A percentile compares a stretch with the other conserved stretches of the same genome.
Evolutionary conservation across 768 basidiomycete species (phyloP).

Genomic region (Sarcodon aspratus): DNA sequence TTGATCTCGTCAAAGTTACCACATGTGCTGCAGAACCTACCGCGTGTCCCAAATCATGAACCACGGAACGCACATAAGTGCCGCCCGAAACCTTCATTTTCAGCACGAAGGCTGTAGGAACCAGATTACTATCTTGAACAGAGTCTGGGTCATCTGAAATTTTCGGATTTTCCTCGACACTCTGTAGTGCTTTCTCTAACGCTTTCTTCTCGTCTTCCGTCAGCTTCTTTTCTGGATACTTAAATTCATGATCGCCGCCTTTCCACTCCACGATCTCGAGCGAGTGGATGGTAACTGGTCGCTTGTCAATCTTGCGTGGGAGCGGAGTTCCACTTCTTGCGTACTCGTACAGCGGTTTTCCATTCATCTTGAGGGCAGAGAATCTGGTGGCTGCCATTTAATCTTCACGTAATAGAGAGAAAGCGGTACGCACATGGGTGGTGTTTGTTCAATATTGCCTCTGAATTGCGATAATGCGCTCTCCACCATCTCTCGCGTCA

Average conservation of each 20-base stretch:
- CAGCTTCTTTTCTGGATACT: slow-evolving; percentile 65
- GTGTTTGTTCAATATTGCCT: slow-evolving; percentile 83
- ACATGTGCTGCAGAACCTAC: slow-evolving; percentile 89
- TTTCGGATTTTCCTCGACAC: slow-evolving; percentile 27
- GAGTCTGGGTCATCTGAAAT: slow-evolving; percentile 23
- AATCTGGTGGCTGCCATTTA: slow-evolving; percentile 42
- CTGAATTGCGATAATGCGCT: slow-evolving; percentile 57
- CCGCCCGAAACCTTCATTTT: slow-evolving; percentile 93
- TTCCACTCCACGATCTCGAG: slow-evolving; percentile 75
- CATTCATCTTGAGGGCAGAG: slow-evolving; percentile 98
- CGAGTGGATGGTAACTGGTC: slow-evolving; percentile 72
- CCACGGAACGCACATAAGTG: slow-evolving; percentile 93
- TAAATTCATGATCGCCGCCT: slow-evolving; percentile 62
- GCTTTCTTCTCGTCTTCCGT: slow-evolving; percentile 58
- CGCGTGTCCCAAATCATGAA: slow-evolving; percentile 82
- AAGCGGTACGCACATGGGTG: slow-evolving; percentile 63
- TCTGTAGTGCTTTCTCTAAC: slow-evolving; percentile 51
- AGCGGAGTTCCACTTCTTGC: slow-evolving; percentile 85
- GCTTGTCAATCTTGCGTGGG: slow-evolving; percentile 87
- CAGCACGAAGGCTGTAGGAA: slow-evolving; percentile 74
- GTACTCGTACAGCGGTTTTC: slow-evolving; percentile 90
- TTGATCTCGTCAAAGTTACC: slow-evolving; percentile 78
- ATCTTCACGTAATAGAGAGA: neutral
- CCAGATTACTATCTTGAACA: slow-evolving; percentile 18
- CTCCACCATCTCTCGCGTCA: slow-evolving; percentile 72